A percentile compares a stretch with the other conserved stretches of the same genome.
Conservation (phyloP, 2,329 filamentous ascomycete genomes). For the Diatrype stigma region DNA sequence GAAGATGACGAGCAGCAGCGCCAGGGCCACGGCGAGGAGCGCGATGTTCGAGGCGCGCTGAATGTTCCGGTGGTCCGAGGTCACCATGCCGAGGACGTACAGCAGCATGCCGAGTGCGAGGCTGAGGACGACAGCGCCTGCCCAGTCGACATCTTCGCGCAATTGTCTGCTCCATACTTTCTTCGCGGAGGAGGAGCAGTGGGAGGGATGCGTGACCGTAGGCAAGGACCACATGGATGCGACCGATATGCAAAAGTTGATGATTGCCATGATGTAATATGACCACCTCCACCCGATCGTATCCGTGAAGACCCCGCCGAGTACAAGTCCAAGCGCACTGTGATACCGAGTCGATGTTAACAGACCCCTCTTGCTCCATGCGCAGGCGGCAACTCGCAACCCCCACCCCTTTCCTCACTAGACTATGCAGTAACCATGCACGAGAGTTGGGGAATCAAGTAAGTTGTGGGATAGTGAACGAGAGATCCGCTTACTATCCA, state of each 20-base stretch:
- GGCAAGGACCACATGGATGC: constrained; percentile 35
- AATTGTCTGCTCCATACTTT: constrained; percentile 23
- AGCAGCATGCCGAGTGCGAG: constrained; percentile 44
- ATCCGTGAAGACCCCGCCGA: constrained; percentile 46
- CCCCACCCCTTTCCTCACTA: too few species aligned
- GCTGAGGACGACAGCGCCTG: constrained; percentile 43
- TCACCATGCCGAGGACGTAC: constrained; percentile 46
- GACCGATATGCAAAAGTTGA: constrained; percentile 33
- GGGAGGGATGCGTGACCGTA: constrained; percentile 11
- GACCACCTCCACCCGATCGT: constrained; percentile 44
- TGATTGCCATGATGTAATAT: constrained; percentile 35
- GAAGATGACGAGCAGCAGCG: constrained; percentile 41
- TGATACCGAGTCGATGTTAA: constrained; percentile 40
- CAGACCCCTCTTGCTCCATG: too few species aligned
- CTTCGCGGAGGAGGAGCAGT: too few species aligned
- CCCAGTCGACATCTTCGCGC: constrained; percentile 47
- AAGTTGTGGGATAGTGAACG: not conserved
- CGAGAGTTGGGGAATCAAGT: too few species aligned
- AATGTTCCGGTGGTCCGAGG: constrained; percentile 33
- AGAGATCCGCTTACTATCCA: not conserved
- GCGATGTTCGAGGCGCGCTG: constrained; percentile 32
- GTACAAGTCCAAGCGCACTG: constrained; percentile 44
- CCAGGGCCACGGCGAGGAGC: constrained; percentile 36
- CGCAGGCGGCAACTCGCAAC: too few species aligned
- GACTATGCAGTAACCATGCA: too few species aligned